Percentiles rank a stretch among this genome's conserved stretches.
These are phyloP conservation scores for Tuber umbilicatum DNA, from an alignment of 495 filamentous ascomycete genomes.

Conservation along the genomic window DNA sequence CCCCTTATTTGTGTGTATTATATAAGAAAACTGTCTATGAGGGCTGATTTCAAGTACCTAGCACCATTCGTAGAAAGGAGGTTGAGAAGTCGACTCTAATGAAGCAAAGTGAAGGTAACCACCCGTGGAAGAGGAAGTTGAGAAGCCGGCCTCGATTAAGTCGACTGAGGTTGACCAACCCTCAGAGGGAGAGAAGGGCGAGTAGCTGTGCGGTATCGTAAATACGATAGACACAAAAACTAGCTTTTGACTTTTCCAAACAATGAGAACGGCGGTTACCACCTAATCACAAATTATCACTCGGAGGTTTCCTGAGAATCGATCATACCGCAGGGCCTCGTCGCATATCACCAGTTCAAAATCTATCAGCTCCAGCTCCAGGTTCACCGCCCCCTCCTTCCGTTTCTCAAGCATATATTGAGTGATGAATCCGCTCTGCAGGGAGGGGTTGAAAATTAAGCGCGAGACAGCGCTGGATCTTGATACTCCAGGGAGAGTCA, in stretches of 20 bases:
- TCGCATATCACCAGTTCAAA: neutral
- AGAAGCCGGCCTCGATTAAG: neutral
- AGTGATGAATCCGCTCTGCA: slow-evolving; percentile 44
- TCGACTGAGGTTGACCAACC: neutral
- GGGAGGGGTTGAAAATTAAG: slow-evolving; percentile 51
- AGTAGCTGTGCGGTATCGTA: neutral
- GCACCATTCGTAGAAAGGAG: slow-evolving; percentile 21
- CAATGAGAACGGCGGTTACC: neutral
- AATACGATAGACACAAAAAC: neutral
- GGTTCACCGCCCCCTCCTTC: neutral
- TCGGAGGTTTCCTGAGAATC: neutral
- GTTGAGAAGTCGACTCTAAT: slow-evolving; percentile 9
- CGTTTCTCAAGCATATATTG: neutral
- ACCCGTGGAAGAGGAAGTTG: slow-evolving; percentile 19
- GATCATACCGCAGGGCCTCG: neutral
- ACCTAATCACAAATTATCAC: neutral
- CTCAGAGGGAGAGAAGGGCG: neutral
- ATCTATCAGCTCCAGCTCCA: neutral
- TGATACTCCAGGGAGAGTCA: slow-evolving; percentile 46
- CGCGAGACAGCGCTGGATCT: slow-evolving; percentile 51
- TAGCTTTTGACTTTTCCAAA: neutral
- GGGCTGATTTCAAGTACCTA: no score
- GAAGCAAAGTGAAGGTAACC: slow-evolving; percentile 18
- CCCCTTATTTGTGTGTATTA: no score
- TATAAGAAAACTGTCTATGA: no score